Evolutionary conservation across 2,329 filamentous ascomycete species (phyloP), one percentile per base, ranked within the genome.

Genomic region (Seiridium unicorne): DNA sequence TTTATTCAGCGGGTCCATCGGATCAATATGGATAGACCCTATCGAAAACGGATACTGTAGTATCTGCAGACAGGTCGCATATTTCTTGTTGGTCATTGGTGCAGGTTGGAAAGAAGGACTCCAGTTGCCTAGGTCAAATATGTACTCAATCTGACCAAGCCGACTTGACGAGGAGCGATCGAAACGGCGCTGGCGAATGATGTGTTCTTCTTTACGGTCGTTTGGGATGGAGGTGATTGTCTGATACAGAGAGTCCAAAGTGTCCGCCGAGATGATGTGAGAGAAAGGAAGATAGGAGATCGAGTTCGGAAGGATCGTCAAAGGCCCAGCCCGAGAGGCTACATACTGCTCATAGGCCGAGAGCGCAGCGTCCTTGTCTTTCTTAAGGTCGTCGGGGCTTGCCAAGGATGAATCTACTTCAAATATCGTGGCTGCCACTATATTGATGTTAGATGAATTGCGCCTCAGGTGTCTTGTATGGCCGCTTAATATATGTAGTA

Each of bases 1-100:
- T 54, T 68, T 51, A 34, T 71, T 44, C 26, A 65, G 48, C 9
- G 35, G 3, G 5, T 40, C 36, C 2, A 18, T 9, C 2, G 55
- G 40, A 3, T 60, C 68, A 55, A 84, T 76, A 61, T 84, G 82
- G 8, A 84, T 72, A 2, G 73, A 77, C 0, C 82, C 82, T 3
- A 74, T 70, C 0, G 79, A 78, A 36, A 81, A 81, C 0, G 82
- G 81, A 66, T 84, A 82, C 61, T 83, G 81, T 1, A 84, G 68
- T 60, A 83, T 79, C 60, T 79, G 77, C 0, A 83, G 63, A 72
- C 83, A 76, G 3, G 78, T 81, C 7, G 72, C 79, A 59, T 83
- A 82, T 58, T 75, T 77, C 61, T 78, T 82, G 2, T 69, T 72
- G 49, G 68, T 60, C 2, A 40, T 51, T 4, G 51, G 34, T 4